Conservation (phyloP, 1,284 basidiomycete genomes). For the Pyrrhoderma lamaoense region DNA sequence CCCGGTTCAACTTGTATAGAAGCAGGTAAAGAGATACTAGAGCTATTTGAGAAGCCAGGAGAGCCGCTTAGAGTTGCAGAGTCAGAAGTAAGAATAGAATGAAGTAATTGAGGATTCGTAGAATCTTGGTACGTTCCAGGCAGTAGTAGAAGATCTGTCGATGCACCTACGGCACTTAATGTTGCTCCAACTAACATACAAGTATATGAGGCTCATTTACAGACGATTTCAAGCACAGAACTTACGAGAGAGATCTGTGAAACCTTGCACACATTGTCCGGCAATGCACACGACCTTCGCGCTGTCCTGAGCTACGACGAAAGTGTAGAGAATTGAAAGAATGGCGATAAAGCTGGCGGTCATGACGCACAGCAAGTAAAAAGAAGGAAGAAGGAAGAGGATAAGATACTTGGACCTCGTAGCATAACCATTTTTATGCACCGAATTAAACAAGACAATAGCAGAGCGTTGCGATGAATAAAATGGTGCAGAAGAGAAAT, state of each 20-base stretch:
- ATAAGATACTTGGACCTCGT: too few species aligned
- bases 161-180: constrained; percentile 45
- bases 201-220: constrained; percentile 19
- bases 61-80: constrained; percentile 51
- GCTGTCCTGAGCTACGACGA: too few species aligned
- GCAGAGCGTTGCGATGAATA: too few species aligned
- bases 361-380: too few species aligned
- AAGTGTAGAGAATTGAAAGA: too few species aligned
- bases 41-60: constrained; percentile 48
- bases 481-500: too few species aligned
- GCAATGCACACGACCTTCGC: constrained; percentile 60
- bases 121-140: constrained; percentile 67
- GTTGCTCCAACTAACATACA: constrained; percentile 50
- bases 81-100: constrained; percentile 55
- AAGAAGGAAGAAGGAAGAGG: too few species aligned
- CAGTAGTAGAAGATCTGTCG: constrained; percentile 52
- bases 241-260: constrained; percentile 62
- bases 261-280: constrained; percentile 73
- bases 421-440: too few species aligned
- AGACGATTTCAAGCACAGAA: constrained; percentile 17
- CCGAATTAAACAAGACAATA: too few species aligned
- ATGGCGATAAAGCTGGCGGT: too few species aligned
- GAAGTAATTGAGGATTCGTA: constrained; percentile 63
- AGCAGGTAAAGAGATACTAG: constrained; percentile 50
- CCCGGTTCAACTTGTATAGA: constrained; percentile 59